Base-by-base conservation (phyloP, 1,284 basidiomycete genomes). In the Tilletia caries region DNA sequence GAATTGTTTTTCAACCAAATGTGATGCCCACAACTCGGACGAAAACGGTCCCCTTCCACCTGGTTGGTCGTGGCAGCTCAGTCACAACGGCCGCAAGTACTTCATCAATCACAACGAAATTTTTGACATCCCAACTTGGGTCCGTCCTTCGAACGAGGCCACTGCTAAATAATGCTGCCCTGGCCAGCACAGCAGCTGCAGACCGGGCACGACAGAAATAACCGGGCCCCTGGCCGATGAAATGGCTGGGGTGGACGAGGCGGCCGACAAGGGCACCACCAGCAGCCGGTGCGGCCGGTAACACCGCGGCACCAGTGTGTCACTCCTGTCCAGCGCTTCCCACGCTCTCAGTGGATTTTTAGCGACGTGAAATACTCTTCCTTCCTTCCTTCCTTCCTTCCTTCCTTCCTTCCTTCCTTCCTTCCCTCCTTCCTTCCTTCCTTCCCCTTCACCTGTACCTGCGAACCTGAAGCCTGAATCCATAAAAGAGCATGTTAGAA, bases 51-150 rank as follows among this genome's bases (percentile, higher is more conserved):
- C 78, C 0, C 86, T 98, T 34, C 95, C 95, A 0, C 80, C 85
- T 34, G 93, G 93, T 13, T 98, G 95, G 94, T 96, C 98, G 84
- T 89, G 95, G 68, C 89, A 96, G 60, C 88, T 90, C 65, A 96
- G 98, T 83, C 90, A 89, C 66, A 88, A 93, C 67, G 91, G 91
- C 1, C 87, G 96, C 65, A 89, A 91, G 23, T 98, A 98, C 85
- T 96, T 85, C 65, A 85, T 86, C 73, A 84, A 85, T 71, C 95
- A 98, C 84, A 94, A 91, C 84, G 91, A n/a, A n/a, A n/a, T n/a
- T n/a, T n/a, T 91, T 4, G 89, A 95, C 68, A 89, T 90, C 43
- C 98, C 95, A n/a, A 94, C 93, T 6, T 98, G 95, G 95, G 90
- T 76, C 86, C 87, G 66, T 85, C 87, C 68, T 4, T 75, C 79